Conservation (phyloP, 2,329 filamentous ascomycete species). For the Epichloe scottii region DNA sequence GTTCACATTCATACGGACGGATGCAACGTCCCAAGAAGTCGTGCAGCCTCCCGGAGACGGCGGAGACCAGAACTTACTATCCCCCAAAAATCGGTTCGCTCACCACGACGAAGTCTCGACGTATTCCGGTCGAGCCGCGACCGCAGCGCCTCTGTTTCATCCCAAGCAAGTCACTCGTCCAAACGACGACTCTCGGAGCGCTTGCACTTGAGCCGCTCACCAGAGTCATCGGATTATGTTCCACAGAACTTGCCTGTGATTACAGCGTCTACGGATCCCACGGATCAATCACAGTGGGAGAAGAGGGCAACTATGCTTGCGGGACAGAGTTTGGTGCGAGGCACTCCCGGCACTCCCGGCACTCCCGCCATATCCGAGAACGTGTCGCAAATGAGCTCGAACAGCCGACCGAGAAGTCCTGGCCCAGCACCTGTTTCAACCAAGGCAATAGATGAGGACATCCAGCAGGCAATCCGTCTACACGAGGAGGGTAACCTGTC, state of each 20-base stretch:
- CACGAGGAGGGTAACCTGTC: conserved; percentile 76
- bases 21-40: conserved; percentile 67
- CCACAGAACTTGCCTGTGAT: conserved; percentile 73
- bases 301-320: conserved; percentile 83
- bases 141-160: conserved; percentile 35
- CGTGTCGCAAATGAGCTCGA: conserved; percentile 16
- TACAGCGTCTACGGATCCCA: conserved; percentile 29
- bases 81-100: conserved; percentile 16
- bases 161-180: conserved; percentile 25
- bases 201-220: conserved; percentile 51
- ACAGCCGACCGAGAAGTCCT: neutral
- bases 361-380: conserved; percentile 11
- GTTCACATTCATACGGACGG: conserved; percentile 75
- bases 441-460: conserved; percentile 52
- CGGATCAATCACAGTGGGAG: conserved; percentile 73
- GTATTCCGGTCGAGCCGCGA: conserved; percentile 33
- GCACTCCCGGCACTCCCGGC: conserved; percentile 28
- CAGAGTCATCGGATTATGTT: conserved; percentile 56
- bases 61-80: conserved; percentile 19
- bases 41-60: conserved; percentile 51
- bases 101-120: conserved; percentile 30
- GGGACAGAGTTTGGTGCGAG: conserved; percentile 39
- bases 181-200: conserved; percentile 51
- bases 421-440: conserved; percentile 27
- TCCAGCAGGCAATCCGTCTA: conserved; percentile 89